These are phyloP conservation scores for Radiomyces spectabilis DNA, from an alignment of 192 early-diverging fungal species.

Conservation along the genomic window DNA sequence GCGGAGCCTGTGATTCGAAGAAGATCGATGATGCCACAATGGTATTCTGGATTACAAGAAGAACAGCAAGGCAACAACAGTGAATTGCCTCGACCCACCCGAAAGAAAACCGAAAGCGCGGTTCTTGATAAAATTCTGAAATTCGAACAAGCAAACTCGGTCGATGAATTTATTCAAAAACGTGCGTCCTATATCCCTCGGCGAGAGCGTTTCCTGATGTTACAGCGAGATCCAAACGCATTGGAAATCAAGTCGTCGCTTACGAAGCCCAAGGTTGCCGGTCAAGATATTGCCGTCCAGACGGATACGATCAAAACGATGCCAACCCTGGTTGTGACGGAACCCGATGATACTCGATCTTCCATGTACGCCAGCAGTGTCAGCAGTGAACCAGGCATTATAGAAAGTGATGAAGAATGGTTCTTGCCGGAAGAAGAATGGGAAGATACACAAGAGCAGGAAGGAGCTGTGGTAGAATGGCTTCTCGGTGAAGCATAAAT, in stretches of 20 bases:
- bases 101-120: neutral
- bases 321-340: neutral
- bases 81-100: neutral
- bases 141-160: constrained; percentile 5
- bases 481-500: constrained; percentile 23
- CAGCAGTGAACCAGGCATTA: constrained; percentile 15
- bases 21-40: too few relatives aligned
- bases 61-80: neutral
- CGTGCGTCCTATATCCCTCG: constrained; percentile 8
- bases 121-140: constrained; percentile 23
- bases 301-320: too few relatives aligned
- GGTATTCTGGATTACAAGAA: too few relatives aligned
- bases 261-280: too few relatives aligned
- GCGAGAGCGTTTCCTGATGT: constrained; percentile 1
- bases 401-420: constrained; percentile 36
- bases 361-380: neutral
- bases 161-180: neutral
- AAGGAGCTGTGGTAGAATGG: constrained; percentile 27
- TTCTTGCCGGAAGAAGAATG: constrained; percentile 32
- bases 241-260: too few relatives aligned
- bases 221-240: constrained; percentile 1
- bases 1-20: too few relatives aligned
- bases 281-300: too few relatives aligned
- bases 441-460: constrained; percentile 27
- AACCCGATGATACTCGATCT: neutral